Evolutionary conservation across 768 basidiomycete genomes (phyloP).

Genomic region (Tricholoma furcatifolium): DNA sequence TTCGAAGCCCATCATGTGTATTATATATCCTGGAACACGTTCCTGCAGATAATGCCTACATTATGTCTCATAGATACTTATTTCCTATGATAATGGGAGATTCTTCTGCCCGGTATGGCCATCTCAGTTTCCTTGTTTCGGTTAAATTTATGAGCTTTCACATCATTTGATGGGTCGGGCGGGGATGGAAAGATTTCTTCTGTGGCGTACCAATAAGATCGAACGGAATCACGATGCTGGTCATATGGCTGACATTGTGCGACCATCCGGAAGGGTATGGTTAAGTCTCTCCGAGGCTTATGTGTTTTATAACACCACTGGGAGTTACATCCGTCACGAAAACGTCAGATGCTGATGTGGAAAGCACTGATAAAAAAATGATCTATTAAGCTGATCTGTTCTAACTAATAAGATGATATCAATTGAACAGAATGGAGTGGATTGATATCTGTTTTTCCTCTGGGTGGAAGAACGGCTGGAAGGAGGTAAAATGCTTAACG

Average conservation of each 20-base stretch:
- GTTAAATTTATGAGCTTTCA: not conserved
- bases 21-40: slow-evolving; percentile 12
- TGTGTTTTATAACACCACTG: slow-evolving; percentile 1
- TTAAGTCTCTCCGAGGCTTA: not conserved
- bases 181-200: not conserved
- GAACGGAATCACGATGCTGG: slow-evolving; percentile 5
- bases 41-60: slow-evolving; percentile 5
- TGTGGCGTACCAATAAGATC: slow-evolving; percentile 17
- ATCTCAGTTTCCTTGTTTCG: not conserved
- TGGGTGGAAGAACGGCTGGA: slow-evolving; percentile 9
- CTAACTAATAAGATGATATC: not conserved
- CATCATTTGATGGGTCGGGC: not conserved
- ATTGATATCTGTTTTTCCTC: not conserved
- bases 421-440: not conserved
- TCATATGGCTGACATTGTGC: slow-evolving; percentile 8
- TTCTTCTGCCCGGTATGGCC: too few relatives aligned
- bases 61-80: slow-evolving; percentile 2
- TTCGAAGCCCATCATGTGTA: slow-evolving; percentile 13
- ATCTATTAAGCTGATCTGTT: slow-evolving; percentile 6
- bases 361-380: slow-evolving; percentile 3
- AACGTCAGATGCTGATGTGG: slow-evolving; percentile 14
- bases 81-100: not conserved
- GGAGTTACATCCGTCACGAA: slow-evolving; percentile 4
- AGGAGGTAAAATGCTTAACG: not conserved
- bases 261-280: not conserved